A percentile compares a stretch with the other conserved stretches of the same genome.
These are phyloP conservation scores for Fusarium odoratissimum DNA, from an alignment of 2,329 filamentous ascomycete species.

Conservation along the genomic window DNA sequence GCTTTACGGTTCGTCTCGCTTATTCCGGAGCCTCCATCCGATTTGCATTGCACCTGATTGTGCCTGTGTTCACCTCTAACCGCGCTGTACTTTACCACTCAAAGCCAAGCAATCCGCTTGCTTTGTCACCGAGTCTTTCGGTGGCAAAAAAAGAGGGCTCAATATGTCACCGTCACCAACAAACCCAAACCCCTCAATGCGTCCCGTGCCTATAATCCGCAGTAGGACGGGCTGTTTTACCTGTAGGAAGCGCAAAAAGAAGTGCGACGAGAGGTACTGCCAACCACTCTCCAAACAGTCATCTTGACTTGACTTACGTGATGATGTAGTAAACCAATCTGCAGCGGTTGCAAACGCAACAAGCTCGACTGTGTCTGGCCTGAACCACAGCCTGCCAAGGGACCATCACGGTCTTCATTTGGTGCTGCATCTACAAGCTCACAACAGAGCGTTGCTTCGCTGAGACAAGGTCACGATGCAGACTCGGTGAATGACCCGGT, in stretches of 20 bases:
- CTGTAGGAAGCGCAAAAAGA: slow-evolving; percentile 64
- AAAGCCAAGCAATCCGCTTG: not conserved
- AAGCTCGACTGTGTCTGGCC: slow-evolving; percentile 65
- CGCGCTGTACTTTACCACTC: slow-evolving; percentile 16
- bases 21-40: slow-evolving; percentile 36
- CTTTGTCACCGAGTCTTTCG: slow-evolving; percentile 6
- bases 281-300: not conserved
- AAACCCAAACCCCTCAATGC: slow-evolving; percentile 38
- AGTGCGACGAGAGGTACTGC: slow-evolving; percentile 59
- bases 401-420: slow-evolving; percentile 24
- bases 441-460: slow-evolving; percentile 17
- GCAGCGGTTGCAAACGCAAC: slow-evolving; percentile 64
- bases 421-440: slow-evolving; percentile 21
- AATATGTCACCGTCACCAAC: slow-evolving; percentile 11
- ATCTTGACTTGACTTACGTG: slow-evolving; percentile 8
- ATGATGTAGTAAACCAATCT: slow-evolving; percentile 57
- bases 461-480: slow-evolving; percentile 11
- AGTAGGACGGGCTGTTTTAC: slow-evolving; percentile 59
- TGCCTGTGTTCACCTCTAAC: slow-evolving; percentile 1
- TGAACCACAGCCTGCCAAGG: slow-evolving; percentile 27
- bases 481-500: slow-evolving; percentile 31
- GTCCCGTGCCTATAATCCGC: slow-evolving; percentile 51
- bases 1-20: slow-evolving; percentile 12
- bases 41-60: slow-evolving; percentile 23
- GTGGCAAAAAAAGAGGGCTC: slow-evolving; percentile 7